Conservation (phyloP, 305 asterid genomes). For the Rubia tinctorum region DNA sequence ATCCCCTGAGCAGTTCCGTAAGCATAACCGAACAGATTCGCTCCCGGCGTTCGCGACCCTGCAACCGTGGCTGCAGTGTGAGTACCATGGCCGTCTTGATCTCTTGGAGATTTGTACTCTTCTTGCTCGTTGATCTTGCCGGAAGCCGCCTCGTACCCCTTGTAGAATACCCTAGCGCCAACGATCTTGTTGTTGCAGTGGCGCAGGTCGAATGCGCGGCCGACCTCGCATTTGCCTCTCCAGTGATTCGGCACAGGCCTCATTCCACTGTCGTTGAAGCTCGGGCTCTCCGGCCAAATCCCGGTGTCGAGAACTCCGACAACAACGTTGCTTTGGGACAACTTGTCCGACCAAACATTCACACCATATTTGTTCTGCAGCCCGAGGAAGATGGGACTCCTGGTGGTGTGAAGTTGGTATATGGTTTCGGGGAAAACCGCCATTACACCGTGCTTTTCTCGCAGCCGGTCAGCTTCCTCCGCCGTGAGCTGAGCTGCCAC, state of each 20-base stretch:
- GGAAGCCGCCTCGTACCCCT: slow-evolving; percentile 76
- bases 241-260: slow-evolving; percentile 45
- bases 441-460: slow-evolving; percentile 44
- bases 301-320: slow-evolving; percentile 93
- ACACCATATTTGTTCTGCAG: slow-evolving; percentile 43
- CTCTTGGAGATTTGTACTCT: slow-evolving; percentile 79
- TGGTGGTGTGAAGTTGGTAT: slow-evolving; percentile 77
- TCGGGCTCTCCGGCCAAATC: slow-evolving; percentile 91
- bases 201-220: slow-evolving; percentile 55
- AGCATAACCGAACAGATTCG: slow-evolving; percentile 81
- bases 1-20: slow-evolving; percentile 80
- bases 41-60: slow-evolving; percentile 62
- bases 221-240: slow-evolving; percentile 73
- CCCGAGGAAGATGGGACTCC: slow-evolving; percentile 88
- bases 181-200: slow-evolving; percentile 74
- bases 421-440: slow-evolving; percentile 65
- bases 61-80: slow-evolving; percentile 90
- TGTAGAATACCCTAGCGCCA: slow-evolving; percentile 77
- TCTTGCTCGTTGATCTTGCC: slow-evolving; percentile 66
- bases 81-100: slow-evolving; percentile 97
- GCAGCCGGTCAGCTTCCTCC: slow-evolving; percentile 44
- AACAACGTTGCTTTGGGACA: slow-evolving; percentile 46
- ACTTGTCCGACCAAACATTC: slow-evolving; percentile 25
- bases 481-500: slow-evolving; percentile 63
- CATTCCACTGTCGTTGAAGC: slow-evolving; percentile 87